These are phyloP conservation scores for Picea engelmannii DNA, from an alignment of 83 land plant species.

Conservation along the genomic window DNA sequence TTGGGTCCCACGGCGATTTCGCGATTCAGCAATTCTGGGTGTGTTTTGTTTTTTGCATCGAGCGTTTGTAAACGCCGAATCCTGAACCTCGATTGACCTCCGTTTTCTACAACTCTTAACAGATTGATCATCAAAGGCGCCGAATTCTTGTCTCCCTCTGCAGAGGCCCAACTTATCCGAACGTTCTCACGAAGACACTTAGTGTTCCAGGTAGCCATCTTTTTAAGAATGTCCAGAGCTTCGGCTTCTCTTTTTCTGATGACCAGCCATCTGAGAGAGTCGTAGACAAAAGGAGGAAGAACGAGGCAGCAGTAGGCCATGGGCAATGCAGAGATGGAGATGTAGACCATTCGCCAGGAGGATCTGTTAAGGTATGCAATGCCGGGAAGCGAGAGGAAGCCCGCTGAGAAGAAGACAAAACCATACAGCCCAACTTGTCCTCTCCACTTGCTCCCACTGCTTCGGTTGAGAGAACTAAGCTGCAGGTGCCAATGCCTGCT, in stretches of 20 bases:
- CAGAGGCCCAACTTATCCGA: slow-evolving; percentile 7
- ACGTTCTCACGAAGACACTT: neutral
- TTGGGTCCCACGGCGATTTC: no score
- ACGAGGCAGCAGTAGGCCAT: slow-evolving; percentile 33
- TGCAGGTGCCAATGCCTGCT: slow-evolving; percentile 35
- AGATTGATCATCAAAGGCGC: neutral
- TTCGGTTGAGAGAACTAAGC: no score
- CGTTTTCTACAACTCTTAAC: slow-evolving; percentile 4
- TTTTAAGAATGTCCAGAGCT: slow-evolving; percentile 14
- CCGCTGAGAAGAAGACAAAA: slow-evolving; percentile 33
- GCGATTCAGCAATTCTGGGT: no score
- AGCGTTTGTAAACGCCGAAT: no score
- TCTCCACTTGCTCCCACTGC: no score
- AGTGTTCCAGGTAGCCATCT: slow-evolving; percentile 15
- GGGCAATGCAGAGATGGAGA: slow-evolving; percentile 37
- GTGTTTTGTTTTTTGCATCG: no score
- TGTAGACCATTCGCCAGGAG: slow-evolving; percentile 47
- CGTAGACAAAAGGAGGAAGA: slow-evolving; percentile 23
- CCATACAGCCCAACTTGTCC: no score
- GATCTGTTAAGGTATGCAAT: slow-evolving; percentile 33
- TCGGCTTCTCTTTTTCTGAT: slow-evolving; percentile 32
- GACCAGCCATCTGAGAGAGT: slow-evolving; percentile 60
- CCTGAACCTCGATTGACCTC: no score
- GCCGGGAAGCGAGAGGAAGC: slow-evolving; percentile 47
- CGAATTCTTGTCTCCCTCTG: neutral